Evolutionary conservation across 1,284 basidiomycete species (phyloP).

Genomic region (Neotropicomus parvogracilis): DNA sequence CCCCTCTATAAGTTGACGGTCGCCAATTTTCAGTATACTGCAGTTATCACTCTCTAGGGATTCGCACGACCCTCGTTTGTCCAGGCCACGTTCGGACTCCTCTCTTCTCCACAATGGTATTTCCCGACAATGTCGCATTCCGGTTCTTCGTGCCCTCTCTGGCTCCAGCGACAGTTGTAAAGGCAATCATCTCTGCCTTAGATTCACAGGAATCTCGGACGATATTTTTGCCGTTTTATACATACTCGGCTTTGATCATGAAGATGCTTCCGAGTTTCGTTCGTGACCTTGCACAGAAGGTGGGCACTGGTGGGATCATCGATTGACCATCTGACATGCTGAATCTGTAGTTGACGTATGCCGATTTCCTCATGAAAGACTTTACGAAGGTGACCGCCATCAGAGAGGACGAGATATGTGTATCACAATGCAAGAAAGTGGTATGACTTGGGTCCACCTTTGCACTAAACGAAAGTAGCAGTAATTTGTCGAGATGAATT

Average conservation of each 20-base stretch:
- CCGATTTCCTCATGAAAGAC: constrained; percentile 44
- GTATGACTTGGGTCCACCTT: constrained; percentile 5
- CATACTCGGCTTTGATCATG: constrained; percentile 55
- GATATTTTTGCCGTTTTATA: constrained; percentile 73
- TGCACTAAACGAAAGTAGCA: background rate
- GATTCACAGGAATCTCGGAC: constrained; percentile 73
- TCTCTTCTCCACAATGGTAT: constrained; percentile 61
- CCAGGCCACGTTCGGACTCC: constrained; percentile 74
- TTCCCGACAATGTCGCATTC: constrained; percentile 52
- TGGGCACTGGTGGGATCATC: constrained; percentile 32
- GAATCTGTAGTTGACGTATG: constrained; percentile 40
- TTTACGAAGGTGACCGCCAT: constrained; percentile 48
- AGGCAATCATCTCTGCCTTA: constrained; percentile 73
- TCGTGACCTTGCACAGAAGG: constrained; percentile 70
- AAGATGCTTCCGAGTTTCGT: constrained; percentile 65
- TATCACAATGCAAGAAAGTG: constrained; percentile 12
- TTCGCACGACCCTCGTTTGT: constrained; percentile 79
- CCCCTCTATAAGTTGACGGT: constrained; percentile 4
- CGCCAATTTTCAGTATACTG: constrained; percentile 5
- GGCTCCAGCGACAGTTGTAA: constrained; percentile 70
- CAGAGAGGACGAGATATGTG: constrained; percentile 39
- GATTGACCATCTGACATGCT: constrained; percentile 11
- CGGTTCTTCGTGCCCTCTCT: constrained; percentile 75
- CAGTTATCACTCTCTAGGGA: constrained; percentile 67
- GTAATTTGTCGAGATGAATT: constrained; percentile 1